Percentiles rank a stretch among this genome's conserved stretches.
Conservation (phyloP, 441 rosid species). For the Pelargonium cotyledonis region DNA sequence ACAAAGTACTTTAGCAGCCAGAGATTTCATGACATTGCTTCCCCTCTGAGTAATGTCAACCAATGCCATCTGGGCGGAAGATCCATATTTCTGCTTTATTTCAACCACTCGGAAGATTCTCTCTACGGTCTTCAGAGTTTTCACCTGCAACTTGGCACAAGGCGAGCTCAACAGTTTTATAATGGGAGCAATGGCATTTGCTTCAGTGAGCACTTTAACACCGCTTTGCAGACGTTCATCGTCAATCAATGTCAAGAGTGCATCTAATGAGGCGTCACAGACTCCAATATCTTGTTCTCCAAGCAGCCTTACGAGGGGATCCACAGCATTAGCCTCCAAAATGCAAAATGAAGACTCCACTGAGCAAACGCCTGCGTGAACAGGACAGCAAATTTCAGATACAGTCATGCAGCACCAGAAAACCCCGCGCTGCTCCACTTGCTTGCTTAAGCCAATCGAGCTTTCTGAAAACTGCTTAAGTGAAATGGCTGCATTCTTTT, state of each 20-base stretch:
- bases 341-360: conserved; percentile 39
- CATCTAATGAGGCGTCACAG: conserved; percentile 33
- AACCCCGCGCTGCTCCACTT: conserved; percentile 5
- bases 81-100: conserved; percentile 24
- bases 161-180: conserved; percentile 27
- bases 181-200: conserved; percentile 26
- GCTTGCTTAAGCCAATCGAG: conserved; percentile 24
- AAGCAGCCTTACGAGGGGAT: conserved; percentile 25
- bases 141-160: conserved; percentile 25
- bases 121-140: conserved; percentile 24
- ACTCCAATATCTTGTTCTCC: conserved; percentile 25
- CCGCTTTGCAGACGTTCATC: conserved; percentile 27
- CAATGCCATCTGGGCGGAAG: conserved; percentile 27
- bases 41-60: conserved; percentile 38
- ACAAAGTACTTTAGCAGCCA: conserved; percentile 33
- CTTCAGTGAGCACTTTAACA: conserved; percentile 24
- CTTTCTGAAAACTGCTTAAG: conserved; percentile 37
- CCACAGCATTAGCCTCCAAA: conserved; percentile 34
- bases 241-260: conserved; percentile 34
- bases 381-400: conserved; percentile 25
- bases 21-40: conserved; percentile 26
- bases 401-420: conserved; percentile 23
- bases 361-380: conserved; percentile 30
- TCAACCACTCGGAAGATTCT: conserved; percentile 29
- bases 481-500: conserved; percentile 30